Conservation (phyloP, 306 rosid genomes). For the Vicia villosa region DNA sequence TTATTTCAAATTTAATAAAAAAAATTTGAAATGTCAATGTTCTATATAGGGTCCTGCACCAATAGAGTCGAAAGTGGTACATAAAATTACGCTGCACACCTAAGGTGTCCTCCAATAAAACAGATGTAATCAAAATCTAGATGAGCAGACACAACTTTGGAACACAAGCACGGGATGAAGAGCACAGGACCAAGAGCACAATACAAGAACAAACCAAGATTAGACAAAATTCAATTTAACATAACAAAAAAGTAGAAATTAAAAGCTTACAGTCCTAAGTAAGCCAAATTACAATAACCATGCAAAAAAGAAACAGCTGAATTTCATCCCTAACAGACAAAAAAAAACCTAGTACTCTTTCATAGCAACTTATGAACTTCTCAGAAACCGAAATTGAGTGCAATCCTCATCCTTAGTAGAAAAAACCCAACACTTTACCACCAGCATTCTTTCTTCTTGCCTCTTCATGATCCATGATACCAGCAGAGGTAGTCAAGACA, state of each 20-base stretch:
- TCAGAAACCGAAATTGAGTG: conserved; percentile 11
- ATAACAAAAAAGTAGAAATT: neutral
- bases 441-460: conserved; percentile 49
- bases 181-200: too few relatives aligned
- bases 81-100: too few relatives aligned
- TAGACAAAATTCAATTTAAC: neutral
- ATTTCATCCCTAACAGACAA: neutral
- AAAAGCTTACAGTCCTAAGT: neutral
- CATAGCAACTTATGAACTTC: neutral
- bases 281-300: neutral
- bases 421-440: conserved; percentile 47
- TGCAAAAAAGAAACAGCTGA: neutral
- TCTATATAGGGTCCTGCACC: too few relatives aligned
- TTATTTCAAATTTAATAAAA: too few relatives aligned
- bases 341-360: neutral
- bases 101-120: too few relatives aligned
- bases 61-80: too few relatives aligned
- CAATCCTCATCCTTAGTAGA: conserved; percentile 32
- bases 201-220: too few relatives aligned
- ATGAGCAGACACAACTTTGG: too few relatives aligned
- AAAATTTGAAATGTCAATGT: too few relatives aligned
- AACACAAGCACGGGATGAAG: too few relatives aligned
- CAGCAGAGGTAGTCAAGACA: conserved; percentile 48
- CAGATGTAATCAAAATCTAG: too few relatives aligned
- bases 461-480: conserved; percentile 50